Conservation (phyloP, 2,329 filamentous ascomycete species). For the Xylariaceae sp. region DNA sequence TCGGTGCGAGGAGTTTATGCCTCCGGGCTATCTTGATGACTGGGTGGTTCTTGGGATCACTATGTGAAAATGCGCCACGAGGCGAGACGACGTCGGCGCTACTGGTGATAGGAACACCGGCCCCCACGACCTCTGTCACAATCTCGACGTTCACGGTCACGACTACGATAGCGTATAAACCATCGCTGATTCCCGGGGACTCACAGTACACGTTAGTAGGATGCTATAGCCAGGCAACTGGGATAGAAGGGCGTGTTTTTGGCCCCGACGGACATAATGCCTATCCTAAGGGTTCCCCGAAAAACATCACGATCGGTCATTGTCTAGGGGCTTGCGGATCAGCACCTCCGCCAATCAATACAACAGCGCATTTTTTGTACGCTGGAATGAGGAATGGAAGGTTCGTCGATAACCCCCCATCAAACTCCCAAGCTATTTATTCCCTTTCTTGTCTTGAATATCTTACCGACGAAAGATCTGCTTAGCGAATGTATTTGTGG, state of each 20-base stretch:
- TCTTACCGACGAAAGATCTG: not conserved
- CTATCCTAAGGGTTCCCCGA: slow-evolving; percentile 8
- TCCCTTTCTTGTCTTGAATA: not conserved
- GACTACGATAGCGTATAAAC: slow-evolving; percentile 27
- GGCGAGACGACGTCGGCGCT: slow-evolving; percentile 15
- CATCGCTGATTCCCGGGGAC: slow-evolving; percentile 20
- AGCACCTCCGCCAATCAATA: slow-evolving; percentile 5
- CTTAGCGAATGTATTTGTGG: slow-evolving; percentile 26
- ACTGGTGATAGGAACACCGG: slow-evolving; percentile 19
- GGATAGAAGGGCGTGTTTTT: slow-evolving; percentile 20
- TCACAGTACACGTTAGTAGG: slow-evolving; percentile 23
- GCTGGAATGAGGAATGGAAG: slow-evolving; percentile 25
- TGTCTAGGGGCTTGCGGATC: slow-evolving; percentile 25
- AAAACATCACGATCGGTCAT: slow-evolving; percentile 20
- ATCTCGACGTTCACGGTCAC: slow-evolving; percentile 26
- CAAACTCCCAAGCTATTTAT: not conserved
- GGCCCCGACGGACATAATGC: slow-evolving; percentile 19
- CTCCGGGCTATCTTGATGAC: slow-evolving; percentile 20
- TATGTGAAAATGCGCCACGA: slow-evolving; percentile 13
- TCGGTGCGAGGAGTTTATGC: slow-evolving; percentile 19
- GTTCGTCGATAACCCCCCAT: slow-evolving; percentile 15
- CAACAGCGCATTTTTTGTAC: slow-evolving; percentile 15
- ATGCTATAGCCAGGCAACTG: slow-evolving; percentile 22
- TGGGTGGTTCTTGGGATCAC: slow-evolving; percentile 18
- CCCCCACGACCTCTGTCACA: not conserved